Base-by-base conservation (phyloP, 2,329 filamentous ascomycete species). In the Pseudogymnoascus sp. region DNA sequence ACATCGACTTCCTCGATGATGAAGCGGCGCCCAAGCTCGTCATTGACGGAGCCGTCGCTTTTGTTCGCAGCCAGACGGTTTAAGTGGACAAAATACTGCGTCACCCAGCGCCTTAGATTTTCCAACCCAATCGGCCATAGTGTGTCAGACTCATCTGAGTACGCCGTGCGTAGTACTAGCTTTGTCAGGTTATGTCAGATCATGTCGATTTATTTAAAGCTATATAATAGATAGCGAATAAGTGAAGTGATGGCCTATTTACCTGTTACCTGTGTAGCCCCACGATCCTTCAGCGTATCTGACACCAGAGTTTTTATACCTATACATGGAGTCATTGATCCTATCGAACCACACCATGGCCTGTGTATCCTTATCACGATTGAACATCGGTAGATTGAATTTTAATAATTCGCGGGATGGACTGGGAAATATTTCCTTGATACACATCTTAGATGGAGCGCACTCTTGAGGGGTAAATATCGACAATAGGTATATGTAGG, bases 31-130 rank as follows among this genome's bases (percentile, higher is more conserved):
- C 16, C 30, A 12, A 59, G 55, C 55, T 59, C 55, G 9, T 59
- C 55, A 14, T 59, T 59, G n/a, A 59, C 30, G 2, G 55, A 36
- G 1, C 30, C 16, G 35, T 59, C 30, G 55, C 30, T 35, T 25
- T 36, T 59, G 35, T 25, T 22, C 16, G 30, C 36, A 25, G 8
- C 35, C 9, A 59, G 22, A 14, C 55, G 55, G 22, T 58, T 36
- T n/a, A 35, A 5, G 14, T 59, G 55, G 30, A 59, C 35, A 25
- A 36, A 36, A 22, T 59, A 59, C 33, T 28, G 14, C 3, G 52
- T 58, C 11, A 58, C 52, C 52, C 30, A 59, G n/a, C 55, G 55
- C 30, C 14, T 35, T 25, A 59, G 30, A 22, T 59, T 59, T 38
- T 36, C 55, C 9, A 59, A 7, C 11, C 11, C 55, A 23, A 38